Evolutionary conservation across 306 rosid genomes (phyloP).

Genomic region (Herpetospermum pedunculosum): DNA sequence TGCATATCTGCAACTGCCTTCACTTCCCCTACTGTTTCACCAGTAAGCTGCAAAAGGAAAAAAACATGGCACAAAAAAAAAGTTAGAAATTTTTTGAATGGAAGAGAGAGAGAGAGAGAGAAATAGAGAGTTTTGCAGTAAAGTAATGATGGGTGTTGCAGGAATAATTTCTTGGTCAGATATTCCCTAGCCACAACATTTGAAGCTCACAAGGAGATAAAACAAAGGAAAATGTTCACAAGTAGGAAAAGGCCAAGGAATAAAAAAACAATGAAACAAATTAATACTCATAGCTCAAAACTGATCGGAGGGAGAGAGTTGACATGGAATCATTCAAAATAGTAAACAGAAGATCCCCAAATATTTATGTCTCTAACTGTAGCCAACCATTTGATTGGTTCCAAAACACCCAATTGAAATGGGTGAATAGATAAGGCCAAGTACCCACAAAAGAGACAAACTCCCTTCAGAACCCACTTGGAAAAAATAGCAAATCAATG

Average conservation of each 20-base stretch:
- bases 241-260: conserved; percentile 10
- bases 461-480: not conserved
- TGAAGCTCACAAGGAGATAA: not conserved
- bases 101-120: not conserved
- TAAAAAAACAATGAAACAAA: conserved; percentile 11
- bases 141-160: conserved; percentile 13
- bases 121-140: conserved; percentile 7
- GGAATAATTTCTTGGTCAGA: conserved; percentile 1
- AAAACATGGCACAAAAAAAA: not conserved
- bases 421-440: not conserved
- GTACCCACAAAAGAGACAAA: conserved; percentile 1
- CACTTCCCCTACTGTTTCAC: conserved; percentile 96
- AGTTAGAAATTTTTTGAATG: not conserved
- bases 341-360: conserved; percentile 7
- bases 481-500: not conserved
- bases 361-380: not conserved
- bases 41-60: conserved; percentile 57
- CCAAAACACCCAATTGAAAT: not conserved
- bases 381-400: conserved; percentile 8
- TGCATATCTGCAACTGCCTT: conserved; percentile 98
- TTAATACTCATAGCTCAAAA: not conserved
- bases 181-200: conserved; percentile 11
- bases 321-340: not conserved
- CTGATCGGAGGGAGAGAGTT: not conserved
- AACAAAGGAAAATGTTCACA: conserved; percentile 2